Conservation (phyloP, 2,329 filamentous ascomycete genomes). For the Pleoardoris graminearum region DNA sequence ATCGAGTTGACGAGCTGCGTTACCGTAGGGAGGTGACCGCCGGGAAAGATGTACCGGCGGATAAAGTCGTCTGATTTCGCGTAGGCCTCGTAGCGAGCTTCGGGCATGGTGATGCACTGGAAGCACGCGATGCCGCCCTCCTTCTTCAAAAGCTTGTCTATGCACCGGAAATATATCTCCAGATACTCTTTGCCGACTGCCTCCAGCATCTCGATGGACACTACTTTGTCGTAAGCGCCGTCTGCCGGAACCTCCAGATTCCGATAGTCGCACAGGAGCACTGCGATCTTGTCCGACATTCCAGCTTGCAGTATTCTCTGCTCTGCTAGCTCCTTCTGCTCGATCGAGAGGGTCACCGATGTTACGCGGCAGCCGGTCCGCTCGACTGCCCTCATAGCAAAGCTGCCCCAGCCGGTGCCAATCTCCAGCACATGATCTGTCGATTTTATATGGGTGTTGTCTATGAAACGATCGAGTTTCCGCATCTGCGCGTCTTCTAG, state of each 20-base stretch:
- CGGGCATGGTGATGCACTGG: conserved; percentile 78
- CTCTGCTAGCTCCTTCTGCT: conserved; percentile 71
- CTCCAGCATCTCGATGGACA: conserved; percentile 79
- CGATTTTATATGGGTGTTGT: conserved; percentile 64
- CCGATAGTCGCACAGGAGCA: conserved; percentile 71
- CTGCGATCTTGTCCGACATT: conserved; percentile 63
- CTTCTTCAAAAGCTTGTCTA: conserved; percentile 66
- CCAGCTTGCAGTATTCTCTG: conserved; percentile 65
- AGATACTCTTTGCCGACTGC: conserved; percentile 71
- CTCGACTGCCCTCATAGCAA: conserved; percentile 70
- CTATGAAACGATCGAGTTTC: conserved; percentile 68
- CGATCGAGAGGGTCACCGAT: conserved; percentile 67
- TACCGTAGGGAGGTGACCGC: conserved; percentile 71
- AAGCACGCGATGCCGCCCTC: conserved; percentile 70
- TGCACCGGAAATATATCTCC: conserved; percentile 66
- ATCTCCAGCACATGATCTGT: conserved; percentile 74
- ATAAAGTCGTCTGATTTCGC: conserved; percentile 73
- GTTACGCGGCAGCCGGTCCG: conserved; percentile 70
- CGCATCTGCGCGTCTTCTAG: conserved; percentile 68
- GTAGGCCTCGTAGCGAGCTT: conserved; percentile 67
- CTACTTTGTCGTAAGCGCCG: conserved; percentile 67
- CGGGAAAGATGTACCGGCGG: conserved; percentile 76
- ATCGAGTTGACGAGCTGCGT: conserved; percentile 68
- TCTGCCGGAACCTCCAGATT: conserved; percentile 56
- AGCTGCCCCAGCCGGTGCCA: conserved; percentile 74